A percentile compares a stretch with the other conserved stretches of the same genome.
phyloP scores from a whole-genome alignment of 1,284 basidiomycete species.

The Golubevia sp. region DNA sequence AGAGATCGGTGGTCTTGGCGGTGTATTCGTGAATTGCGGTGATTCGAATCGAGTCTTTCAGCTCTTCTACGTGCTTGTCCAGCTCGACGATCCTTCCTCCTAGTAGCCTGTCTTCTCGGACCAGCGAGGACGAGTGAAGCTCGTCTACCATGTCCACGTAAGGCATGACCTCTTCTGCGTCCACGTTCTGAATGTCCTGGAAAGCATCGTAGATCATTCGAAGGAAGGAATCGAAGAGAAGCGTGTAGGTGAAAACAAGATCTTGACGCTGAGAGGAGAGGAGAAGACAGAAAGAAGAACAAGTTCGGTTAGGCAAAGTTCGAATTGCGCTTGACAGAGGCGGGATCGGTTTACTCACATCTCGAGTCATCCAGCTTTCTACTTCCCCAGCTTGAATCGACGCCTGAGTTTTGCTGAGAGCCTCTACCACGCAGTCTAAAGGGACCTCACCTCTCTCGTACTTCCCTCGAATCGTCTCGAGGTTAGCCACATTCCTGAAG shows the following conservation, averaged over 20 bases:
- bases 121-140: slow-evolving; percentile 54
- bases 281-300: neutral
- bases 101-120: slow-evolving; percentile 28
- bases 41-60: slow-evolving; percentile 67
- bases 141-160: slow-evolving; percentile 41
- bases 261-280: neutral
- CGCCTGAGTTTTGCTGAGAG: slow-evolving; percentile 74
- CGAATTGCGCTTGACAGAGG: slow-evolving; percentile 70
- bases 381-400: slow-evolving; percentile 70
- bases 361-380: slow-evolving; percentile 75
- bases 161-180: slow-evolving; percentile 37
- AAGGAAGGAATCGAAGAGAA: slow-evolving; percentile 83
- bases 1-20: slow-evolving; percentile 69
- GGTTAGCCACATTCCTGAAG: slow-evolving; percentile 78
- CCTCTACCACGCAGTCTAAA: slow-evolving; percentile 90
- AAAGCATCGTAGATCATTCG: slow-evolving; percentile 82
- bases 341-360: slow-evolving; percentile 75
- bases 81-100: slow-evolving; percentile 35
- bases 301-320: neutral
- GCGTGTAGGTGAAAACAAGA: slow-evolving; percentile 27
- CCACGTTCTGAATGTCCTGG: slow-evolving; percentile 65
- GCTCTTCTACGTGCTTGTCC: slow-evolving; percentile 51
- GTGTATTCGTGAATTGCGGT: slow-evolving; percentile 70
- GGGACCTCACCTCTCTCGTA: slow-evolving; percentile 90
- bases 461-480: slow-evolving; percentile 83